Conservation (phyloP, 148 eudicot genomes). For the Vaccinium myrtillus region DNA sequence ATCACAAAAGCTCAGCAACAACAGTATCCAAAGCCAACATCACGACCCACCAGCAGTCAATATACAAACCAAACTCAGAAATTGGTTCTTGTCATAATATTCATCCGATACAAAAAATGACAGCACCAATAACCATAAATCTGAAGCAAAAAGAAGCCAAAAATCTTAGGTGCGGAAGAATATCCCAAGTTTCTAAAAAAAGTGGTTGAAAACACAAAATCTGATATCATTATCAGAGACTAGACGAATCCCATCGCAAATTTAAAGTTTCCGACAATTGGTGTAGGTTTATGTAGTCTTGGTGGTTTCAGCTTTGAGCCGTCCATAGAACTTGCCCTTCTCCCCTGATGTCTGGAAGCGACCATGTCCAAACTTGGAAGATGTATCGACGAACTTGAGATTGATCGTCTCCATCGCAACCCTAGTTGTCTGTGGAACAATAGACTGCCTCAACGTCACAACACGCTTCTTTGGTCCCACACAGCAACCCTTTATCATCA, state of each 20-base stretch:
- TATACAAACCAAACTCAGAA: background rate
- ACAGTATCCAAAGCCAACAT: no score
- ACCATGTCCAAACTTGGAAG: slow-evolving; percentile 50
- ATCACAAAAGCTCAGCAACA: no score
- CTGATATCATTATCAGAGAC: background rate
- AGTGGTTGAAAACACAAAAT: background rate
- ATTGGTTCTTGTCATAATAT: background rate
- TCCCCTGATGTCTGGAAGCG: slow-evolving; percentile 46
- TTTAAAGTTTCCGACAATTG: background rate
- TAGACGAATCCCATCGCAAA: background rate
- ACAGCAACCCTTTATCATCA: slow-evolving; percentile 52
- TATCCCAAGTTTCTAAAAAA: background rate
- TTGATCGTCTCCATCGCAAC: slow-evolving; percentile 42
- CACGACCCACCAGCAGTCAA: no score
- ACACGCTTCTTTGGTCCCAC: slow-evolving; percentile 50
- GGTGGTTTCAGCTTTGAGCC: slow-evolving; percentile 25
- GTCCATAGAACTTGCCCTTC: slow-evolving; percentile 39
- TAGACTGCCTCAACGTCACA: slow-evolving; percentile 44
- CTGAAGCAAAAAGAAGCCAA: background rate
- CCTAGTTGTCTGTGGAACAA: slow-evolving; percentile 41
- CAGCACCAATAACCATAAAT: background rate
- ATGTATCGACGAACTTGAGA: slow-evolving; percentile 42
- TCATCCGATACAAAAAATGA: background rate
- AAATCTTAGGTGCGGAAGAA: background rate
- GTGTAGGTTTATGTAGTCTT: background rate